Evolutionary conservation across 805 yeast species (phyloP), one percentile per base, ranked within the genome.

Genomic region (Scheffersomyces amazonensis): DNA sequence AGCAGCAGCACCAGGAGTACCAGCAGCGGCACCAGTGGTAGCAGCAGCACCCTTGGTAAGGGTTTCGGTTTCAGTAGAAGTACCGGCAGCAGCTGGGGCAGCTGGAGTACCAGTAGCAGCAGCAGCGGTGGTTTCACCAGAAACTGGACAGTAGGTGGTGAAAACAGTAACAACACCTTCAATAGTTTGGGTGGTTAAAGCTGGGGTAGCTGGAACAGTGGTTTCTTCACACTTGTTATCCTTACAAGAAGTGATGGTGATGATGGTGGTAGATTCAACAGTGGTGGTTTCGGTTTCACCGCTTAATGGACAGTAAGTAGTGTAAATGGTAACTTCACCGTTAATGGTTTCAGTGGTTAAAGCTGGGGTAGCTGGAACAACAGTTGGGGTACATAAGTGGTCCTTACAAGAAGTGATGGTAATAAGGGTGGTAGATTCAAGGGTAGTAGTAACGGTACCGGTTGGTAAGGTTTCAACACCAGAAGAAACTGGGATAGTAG

Each of bases 161-260:
- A 58, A 72, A 15, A 52, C 52, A 11, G 72, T 73, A 31, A 36
- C 56, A 3, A 43, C 41, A 12, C 71, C 62, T 34, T 39, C 46
- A 21, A 41, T 40, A 22, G 60, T 54, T 32, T 46, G 41, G 30
- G 64, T 52, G 38, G 54, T 50, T 12, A 48, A 38, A 34, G 50
- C 50, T 41, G 44, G 37, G 36, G 62, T 54, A 36, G 59, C 58
- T 31, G 59, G 49, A 22, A 58, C 52, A 13, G 62, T 42, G 16
- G 64, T 50, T 10, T 50, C 49, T 17, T 47, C 27, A 52, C 73
- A 66, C 33, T 41, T 48, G 56, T 64, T 36, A 41, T 58, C 54
- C 16, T 59, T 48, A 50, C 72, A 66, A 38, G 66, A 56, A 35
- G 71, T 62, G 39, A 58, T 51, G 45, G 67, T 63, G 36, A 63